Conservation (phyloP, 1,284 basidiomycete species). For the Sporisorium sorghi region DNA sequence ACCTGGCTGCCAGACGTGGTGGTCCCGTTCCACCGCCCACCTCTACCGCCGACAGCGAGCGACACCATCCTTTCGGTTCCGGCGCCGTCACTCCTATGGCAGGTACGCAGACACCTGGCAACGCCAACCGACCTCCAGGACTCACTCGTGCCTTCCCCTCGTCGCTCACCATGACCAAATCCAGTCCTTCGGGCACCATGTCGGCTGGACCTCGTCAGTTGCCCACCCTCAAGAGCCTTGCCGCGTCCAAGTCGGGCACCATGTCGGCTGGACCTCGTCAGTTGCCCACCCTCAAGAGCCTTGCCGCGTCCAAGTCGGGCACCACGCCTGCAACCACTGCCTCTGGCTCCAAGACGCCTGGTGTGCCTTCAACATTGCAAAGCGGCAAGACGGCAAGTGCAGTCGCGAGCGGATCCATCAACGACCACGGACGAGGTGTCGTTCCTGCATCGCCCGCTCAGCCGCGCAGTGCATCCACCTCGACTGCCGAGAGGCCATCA, state of each 20-base stretch:
- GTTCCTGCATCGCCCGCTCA: conserved; percentile 15
- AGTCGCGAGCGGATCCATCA: conserved; percentile 45
- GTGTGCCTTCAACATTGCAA: conserved; percentile 11
- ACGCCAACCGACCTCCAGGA: conserved; percentile 33
- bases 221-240: conserved; percentile 34
- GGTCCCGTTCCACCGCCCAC: conserved; percentile 36
- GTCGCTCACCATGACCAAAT: conserved; percentile 54
- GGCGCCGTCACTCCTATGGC: conserved; percentile 62
- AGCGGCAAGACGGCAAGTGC: conserved; percentile 36
- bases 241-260: conserved; percentile 15
- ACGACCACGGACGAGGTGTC: conserved; percentile 56
- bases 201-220: conserved; percentile 42
- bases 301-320: conserved; percentile 16
- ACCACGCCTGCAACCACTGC: neutral
- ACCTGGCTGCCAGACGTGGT: conserved; percentile 63
- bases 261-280: conserved; percentile 37
- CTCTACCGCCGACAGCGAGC: conserved; percentile 49
- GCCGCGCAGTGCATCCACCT: conserved; percentile 12
- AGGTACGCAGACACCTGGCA: conserved; percentile 56
- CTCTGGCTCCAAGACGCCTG: conserved; percentile 33
- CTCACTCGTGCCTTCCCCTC: conserved; percentile 40
- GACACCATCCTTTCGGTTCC: conserved; percentile 63
- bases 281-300: conserved; percentile 37
- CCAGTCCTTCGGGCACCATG: conserved; percentile 14
- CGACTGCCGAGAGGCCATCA: conserved; percentile 31